Evolutionary conservation across 2,329 filamentous ascomycete genomes (phyloP).

Genomic region (Parafenestella ontariensis): DNA sequence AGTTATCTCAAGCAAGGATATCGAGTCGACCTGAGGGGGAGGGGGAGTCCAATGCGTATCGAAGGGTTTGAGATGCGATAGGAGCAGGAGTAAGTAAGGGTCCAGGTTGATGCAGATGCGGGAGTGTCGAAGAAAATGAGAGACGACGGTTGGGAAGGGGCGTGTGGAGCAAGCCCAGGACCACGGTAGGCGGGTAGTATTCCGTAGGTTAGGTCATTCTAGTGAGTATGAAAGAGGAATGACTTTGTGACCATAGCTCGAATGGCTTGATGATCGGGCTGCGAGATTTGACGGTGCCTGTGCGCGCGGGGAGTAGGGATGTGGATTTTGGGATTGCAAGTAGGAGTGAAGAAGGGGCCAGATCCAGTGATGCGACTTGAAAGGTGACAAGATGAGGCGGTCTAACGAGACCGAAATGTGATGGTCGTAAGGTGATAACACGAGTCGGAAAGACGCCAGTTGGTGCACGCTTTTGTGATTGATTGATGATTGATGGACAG

Average conservation of each 20-base stretch:
- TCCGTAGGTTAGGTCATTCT: slow-evolving; percentile 49
- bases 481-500: slow-evolving; percentile 43
- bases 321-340: slow-evolving; percentile 36
- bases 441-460: too few relatives aligned
- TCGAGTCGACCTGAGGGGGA: slow-evolving; percentile 30
- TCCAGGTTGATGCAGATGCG: slow-evolving; percentile 50
- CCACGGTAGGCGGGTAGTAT: slow-evolving; percentile 52
- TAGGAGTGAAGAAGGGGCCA: slow-evolving; percentile 29
- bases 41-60: slow-evolving; percentile 47
- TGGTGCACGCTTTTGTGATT: too few relatives aligned
- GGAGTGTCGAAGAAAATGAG: slow-evolving; percentile 50
- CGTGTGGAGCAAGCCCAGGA: slow-evolving; percentile 50
- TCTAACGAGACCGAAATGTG: slow-evolving; percentile 31
- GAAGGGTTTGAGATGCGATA: slow-evolving; percentile 43
- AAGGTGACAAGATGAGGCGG: slow-evolving; percentile 27
- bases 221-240: slow-evolving; percentile 49
- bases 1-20: slow-evolving; percentile 23
- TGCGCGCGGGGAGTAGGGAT: slow-evolving; percentile 46
- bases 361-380: slow-evolving; percentile 24
- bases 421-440: slow-evolving; percentile 30
- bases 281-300: slow-evolving; percentile 43
- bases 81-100: slow-evolving; percentile 48
- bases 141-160: slow-evolving; percentile 51
- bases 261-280: slow-evolving; percentile 46
- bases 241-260: slow-evolving; percentile 49